Evolutionary conservation across 768 basidiomycete genomes (phyloP).

Genomic region (Psilocybe tampanensis): DNA sequence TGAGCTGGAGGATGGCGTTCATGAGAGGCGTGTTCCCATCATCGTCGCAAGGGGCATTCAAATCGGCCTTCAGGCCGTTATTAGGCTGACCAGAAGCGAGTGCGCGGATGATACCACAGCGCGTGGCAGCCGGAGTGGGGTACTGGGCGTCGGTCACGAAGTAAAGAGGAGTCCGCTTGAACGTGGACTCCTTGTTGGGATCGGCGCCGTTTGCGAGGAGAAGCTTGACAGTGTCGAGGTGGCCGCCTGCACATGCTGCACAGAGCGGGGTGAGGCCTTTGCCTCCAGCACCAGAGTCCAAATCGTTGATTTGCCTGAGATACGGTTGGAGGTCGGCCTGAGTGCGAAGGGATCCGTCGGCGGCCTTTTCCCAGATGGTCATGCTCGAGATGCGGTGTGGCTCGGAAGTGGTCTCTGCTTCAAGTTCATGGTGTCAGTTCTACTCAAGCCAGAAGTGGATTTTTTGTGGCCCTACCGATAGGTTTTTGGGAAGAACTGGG

Average conservation of each 20-base stretch:
- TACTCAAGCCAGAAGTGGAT: not conserved
- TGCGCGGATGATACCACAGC: conserved; percentile 7
- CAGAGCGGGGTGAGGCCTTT: conserved; percentile 13
- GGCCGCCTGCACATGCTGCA: conserved; percentile 14
- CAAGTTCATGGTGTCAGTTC: too few species aligned
- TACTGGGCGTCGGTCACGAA: not conserved
- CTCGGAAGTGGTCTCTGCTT: too few species aligned
- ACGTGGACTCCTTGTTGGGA: not conserved
- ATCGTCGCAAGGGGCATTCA: conserved; percentile 9
- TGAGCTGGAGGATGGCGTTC: conserved; percentile 7
- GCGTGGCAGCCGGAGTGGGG: not conserved
- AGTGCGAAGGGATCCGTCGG: not conserved
- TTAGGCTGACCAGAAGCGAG: not conserved
- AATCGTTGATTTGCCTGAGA: not conserved
- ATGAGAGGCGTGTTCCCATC: conserved; percentile 12
- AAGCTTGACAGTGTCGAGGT: conserved; percentile 10
- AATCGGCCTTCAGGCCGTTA: conserved; percentile 1
- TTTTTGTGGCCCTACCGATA: too few species aligned
- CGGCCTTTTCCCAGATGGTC: not conserved
- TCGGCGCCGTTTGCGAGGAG: conserved; percentile 6
- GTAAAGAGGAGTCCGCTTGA: conserved; percentile 9
- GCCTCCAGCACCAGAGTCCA: conserved; percentile 7
- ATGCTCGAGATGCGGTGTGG: too few species aligned
- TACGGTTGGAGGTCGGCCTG: not conserved
- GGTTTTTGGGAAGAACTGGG: too few species aligned